These are phyloP conservation scores for Geranomyces variabilis DNA, from an alignment of 192 early-diverging fungal genomes.

Conservation along the genomic window DNA sequence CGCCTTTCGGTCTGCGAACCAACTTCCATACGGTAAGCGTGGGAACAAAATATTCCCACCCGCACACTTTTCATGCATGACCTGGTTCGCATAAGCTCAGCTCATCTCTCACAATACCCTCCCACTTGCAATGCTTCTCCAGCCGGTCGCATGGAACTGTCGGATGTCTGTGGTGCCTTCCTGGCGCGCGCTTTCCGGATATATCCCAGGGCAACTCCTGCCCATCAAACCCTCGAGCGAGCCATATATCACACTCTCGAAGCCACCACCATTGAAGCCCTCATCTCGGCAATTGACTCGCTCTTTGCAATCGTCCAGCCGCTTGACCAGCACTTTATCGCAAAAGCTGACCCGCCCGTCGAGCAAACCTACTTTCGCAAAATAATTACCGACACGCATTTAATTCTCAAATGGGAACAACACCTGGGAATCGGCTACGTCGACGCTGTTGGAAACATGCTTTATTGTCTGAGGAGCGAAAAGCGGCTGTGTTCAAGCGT, in stretches of 20 bases:
- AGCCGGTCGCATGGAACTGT: not conserved
- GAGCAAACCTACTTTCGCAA: not conserved
- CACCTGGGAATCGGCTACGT: not conserved
- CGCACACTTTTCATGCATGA: no score
- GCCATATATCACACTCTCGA: not conserved
- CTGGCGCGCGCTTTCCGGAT: not conserved
- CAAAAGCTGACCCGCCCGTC: not conserved
- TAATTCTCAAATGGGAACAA: not conserved
- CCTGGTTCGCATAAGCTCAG: no score
- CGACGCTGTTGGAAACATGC: slow-evolving; percentile 6
- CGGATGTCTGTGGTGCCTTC: not conserved
- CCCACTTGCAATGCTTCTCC: not conserved
- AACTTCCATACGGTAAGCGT: slow-evolving; percentile 16
- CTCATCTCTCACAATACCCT: not conserved
- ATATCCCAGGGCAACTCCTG: not conserved
- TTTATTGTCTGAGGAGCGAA: not conserved
- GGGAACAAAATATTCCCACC: not conserved
- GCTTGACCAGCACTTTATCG: not conserved
- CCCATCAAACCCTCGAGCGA: not conserved
- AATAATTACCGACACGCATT: not conserved
- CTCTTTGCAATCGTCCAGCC: not conserved
- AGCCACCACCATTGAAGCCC: not conserved
- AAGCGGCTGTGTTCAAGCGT: not conserved
- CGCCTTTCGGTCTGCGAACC: not conserved
- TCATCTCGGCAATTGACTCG: not conserved